Base-by-base conservation (phyloP, 202 grass and related monocot genomes). In the Schoenoplectus triqueter region DNA sequence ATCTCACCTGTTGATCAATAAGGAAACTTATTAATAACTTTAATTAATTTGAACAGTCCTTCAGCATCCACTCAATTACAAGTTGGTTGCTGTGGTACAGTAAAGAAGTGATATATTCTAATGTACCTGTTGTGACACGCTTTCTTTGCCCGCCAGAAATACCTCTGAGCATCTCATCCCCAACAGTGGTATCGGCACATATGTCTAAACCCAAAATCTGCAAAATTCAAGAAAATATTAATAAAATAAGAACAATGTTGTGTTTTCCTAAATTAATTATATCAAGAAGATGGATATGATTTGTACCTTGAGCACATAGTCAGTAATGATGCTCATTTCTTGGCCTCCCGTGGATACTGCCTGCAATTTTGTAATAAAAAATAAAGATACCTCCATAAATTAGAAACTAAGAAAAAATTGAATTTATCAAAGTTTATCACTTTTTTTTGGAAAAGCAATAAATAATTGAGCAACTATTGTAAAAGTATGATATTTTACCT, bases 141-240 rank as follows among this genome's bases (percentile, higher is more conserved):
- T 93, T 93, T 4, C 82, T 90, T 78, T 94, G 92, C 1, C 89
- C 89, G 44, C 85, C 92, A 59, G 92, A 94, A 69, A 94, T 89
- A 61, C 92, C 92, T 70, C 92, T 91, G 22, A 94, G 17, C 87
- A 91, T 91, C 13, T 91, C 89, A 60, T 94, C 74, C 46, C 92
- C 92, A 2, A 94, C 85, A 2, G 90, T 83, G 14, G 91, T 93
- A 68, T 93, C 91, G 1, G 91, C 89, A 10, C 89, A 93, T 83
- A 93, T 91, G 14, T 94, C 92, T 72, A 94, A 70, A 65, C 89
- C 92, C 84, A 94, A 82, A 54, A 94, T 91, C 91, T 93, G 85
- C 41, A 69, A 66, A 48, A 61, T 81, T 19, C 48, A 85, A 85
- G 48, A 45, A 87, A 81, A 0, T 50, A 18, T 69, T 13, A 84